Evolutionary conservation across 1,284 basidiomycete species (phyloP), one percentile per base, ranked within the genome.

Genomic region (Cutaneotrichosporon mucoides): DNA sequence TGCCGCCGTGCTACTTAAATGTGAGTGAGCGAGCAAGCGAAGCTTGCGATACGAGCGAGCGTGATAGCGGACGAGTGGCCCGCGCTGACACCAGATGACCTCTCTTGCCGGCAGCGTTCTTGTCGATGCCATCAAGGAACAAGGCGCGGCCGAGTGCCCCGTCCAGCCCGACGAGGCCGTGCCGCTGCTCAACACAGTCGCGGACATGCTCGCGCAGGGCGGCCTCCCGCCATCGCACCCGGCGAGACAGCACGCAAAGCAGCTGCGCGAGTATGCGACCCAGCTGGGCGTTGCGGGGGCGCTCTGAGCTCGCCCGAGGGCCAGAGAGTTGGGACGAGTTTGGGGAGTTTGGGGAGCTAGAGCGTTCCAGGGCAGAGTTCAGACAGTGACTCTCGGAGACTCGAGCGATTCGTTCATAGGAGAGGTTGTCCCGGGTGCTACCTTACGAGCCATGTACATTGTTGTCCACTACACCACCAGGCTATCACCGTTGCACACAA

Each of bases 1-100:
- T 75, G 9, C 68, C 68, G 4, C 68, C 68, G 24, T 66, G 66
- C n/a, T 72, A 72, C 44, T 60, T 71, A 15, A 51, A 57, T 3
- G 70, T 72, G 38, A 65, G 68, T 66, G 2, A 24, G 24, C 24
- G 24, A 24, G 24, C 24, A 24, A 24, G 24, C 24, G 24, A 24
- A 24, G 24, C 24, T 24, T 24, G 24, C 24, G 24, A 24, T 24
- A 24, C 24, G 24, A 24, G 24, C 24, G 24, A 24, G 24, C 24
- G 24, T 24, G 24, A 24, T 24, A 24, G 24, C 24, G 10, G 34
- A 35, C 13, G 13, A 40, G 33, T 50, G 16, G 38, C 12, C 38
- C 9, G 8, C 38, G 41, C 54, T 57, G 40, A 45, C 53, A 16
- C 15, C 51, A 68, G 65, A 68, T 68, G 67, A 66, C 64, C 11